Evolutionary conservation across 1,284 basidiomycete species (phyloP).

Genomic region (Leucoagaricus sp.): DNA sequence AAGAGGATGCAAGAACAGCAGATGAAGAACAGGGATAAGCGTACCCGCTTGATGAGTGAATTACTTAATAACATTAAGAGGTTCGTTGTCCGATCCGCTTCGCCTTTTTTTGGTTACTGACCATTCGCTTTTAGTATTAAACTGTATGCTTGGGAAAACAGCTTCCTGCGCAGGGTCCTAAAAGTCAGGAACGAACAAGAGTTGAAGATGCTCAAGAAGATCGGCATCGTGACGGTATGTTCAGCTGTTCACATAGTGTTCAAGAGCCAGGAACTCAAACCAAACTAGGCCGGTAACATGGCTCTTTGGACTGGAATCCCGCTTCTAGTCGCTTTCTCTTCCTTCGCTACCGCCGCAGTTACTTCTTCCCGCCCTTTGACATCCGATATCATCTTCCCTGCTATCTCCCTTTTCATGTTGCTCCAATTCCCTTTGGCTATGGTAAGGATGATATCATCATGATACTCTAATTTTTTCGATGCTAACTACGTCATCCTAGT

Average conservation of each 20-base stretch:
- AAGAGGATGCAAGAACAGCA: slow-evolving; percentile 85
- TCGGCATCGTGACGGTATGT: slow-evolving; percentile 71
- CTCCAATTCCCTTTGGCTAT: slow-evolving; percentile 88
- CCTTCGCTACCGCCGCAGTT: slow-evolving; percentile 81
- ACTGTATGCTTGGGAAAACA: slow-evolving; percentile 86
- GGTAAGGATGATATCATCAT: slow-evolving; percentile 39
- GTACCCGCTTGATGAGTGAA: slow-evolving; percentile 80
- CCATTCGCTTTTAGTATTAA: slow-evolving; percentile 55
- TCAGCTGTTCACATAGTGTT: slow-evolving; percentile 5
- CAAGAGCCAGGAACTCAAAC: not conserved
- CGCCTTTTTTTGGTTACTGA: not conserved
- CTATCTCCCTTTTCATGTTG: slow-evolving; percentile 91
- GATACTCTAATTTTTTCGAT: not conserved
- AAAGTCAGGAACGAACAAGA: slow-evolving; percentile 86
- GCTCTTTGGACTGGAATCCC: slow-evolving; percentile 73
- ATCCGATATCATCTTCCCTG: slow-evolving; percentile 91
- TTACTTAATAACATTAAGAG: slow-evolving; percentile 89
- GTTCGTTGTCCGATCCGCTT: slow-evolving; percentile 37
- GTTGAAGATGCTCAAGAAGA: slow-evolving; percentile 78
- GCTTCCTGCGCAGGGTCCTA: slow-evolving; percentile 76
- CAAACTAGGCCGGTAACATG: slow-evolving; percentile 52
- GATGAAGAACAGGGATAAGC: slow-evolving; percentile 88
- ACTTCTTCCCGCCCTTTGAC: slow-evolving; percentile 78
- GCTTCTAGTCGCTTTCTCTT: slow-evolving; percentile 83
- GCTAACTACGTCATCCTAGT: slow-evolving; percentile 36